Conservation (phyloP, 306 rosid species). For the Pueraria montana region DNA sequence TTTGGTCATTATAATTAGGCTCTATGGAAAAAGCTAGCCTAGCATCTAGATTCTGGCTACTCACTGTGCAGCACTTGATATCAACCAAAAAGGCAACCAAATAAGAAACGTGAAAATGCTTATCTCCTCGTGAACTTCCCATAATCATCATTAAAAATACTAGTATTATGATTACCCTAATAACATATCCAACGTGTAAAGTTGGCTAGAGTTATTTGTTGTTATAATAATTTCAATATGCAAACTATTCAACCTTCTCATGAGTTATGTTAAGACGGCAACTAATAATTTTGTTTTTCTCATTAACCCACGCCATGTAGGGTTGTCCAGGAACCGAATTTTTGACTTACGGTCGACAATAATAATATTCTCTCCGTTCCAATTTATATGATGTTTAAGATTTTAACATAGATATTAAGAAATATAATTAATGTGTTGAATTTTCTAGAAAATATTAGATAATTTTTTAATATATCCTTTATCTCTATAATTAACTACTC, state of each 20-base stretch:
- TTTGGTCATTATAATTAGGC: slow-evolving; percentile 14
- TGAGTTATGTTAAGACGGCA: not conserved
- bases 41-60: slow-evolving; percentile 51
- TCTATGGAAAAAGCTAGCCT: slow-evolving; percentile 16
- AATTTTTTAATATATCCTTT: too few species aligned
- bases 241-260: not conserved
- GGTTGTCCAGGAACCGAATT: too few species aligned
- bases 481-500: too few species aligned
- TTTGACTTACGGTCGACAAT: too few species aligned
- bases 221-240: not conserved
- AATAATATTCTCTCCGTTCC: too few species aligned
- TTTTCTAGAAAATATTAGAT: too few species aligned
- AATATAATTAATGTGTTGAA: too few species aligned
- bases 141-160: not conserved
- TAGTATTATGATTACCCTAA: not conserved
- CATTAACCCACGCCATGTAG: slow-evolving; percentile 1
- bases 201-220: not conserved
- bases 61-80: not conserved
- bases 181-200: slow-evolving; percentile 22
- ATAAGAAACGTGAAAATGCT: slow-evolving; percentile 22
- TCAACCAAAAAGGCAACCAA: not conserved
- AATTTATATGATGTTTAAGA: too few species aligned
- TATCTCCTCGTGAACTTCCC: not conserved
- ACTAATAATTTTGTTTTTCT: not conserved
- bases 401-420: too few species aligned